Conservation (phyloP, 805 yeast genomes). For the Metschnikowia proteae region DNA sequence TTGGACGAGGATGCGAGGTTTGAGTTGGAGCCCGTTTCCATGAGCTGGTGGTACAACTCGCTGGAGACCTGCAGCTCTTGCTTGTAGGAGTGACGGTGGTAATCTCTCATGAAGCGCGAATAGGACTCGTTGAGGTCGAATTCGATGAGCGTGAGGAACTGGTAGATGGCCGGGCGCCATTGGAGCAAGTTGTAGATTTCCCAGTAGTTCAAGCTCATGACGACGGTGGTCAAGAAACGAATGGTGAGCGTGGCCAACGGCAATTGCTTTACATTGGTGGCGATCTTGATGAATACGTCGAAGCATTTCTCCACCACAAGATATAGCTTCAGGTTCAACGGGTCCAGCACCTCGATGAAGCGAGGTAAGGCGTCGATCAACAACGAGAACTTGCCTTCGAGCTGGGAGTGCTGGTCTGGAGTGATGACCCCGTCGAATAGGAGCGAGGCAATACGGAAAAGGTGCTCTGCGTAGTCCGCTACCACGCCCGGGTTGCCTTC, state of each 20-base stretch:
- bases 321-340: conserved; percentile 30
- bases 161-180: conserved; percentile 42
- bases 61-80: conserved; percentile 11
- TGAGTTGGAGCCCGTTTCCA: conserved; percentile 2
- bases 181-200: conserved; percentile 38
- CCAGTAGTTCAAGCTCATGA: conserved; percentile 43
- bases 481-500: conserved; percentile 27
- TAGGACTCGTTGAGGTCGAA: conserved; percentile 42
- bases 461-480: conserved; percentile 37
- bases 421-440: conserved; percentile 20
- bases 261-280: conserved; percentile 28
- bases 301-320: conserved; percentile 36
- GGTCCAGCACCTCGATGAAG: conserved; percentile 23
- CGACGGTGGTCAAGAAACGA: conserved; percentile 33
- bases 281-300: conserved; percentile 34
- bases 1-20: conserved; percentile 5
- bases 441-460: conserved; percentile 28
- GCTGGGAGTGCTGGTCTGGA: conserved; percentile 12
- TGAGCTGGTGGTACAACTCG: conserved; percentile 3
- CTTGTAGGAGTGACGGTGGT: conserved; percentile 25
- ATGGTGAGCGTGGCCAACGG: conserved; percentile 33
- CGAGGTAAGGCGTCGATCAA: conserved; percentile 24
- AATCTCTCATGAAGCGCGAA: conserved; percentile 31
- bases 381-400: conserved; percentile 24
- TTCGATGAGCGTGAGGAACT: conserved; percentile 35